Base-by-base conservation (phyloP, 164 flowering plant genomes). In the Amborella trichopoda region DNA sequence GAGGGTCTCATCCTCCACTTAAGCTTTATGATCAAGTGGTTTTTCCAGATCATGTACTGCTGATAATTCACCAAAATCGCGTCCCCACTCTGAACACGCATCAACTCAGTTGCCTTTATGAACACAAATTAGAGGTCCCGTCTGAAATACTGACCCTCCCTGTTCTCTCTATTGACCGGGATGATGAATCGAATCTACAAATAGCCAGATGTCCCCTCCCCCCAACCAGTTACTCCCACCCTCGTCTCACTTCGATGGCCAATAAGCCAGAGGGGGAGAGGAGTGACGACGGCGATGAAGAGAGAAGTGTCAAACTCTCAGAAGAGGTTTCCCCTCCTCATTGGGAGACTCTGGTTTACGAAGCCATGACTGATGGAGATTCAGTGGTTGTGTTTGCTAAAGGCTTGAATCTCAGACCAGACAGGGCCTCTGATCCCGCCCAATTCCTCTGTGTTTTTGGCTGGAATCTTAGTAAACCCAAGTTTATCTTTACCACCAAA, bases 271-370 rank as follows among this genome's bases (percentile, higher is more conserved):
- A n/a, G 2, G 23, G 2, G 9, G 37, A 30, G 6, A 6, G 34
- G 13, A 13, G 34, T 6, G 34, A 30, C 6, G 34, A 13, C 5
- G 44, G 32, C 5, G 61, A 14, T 5, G 37, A 27, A 24, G 43
- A 22, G 13, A 40, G 48, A 49, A 0, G 36, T 33, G 26, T 11
- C 27, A 6, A 8, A 19, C 23, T 1, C 27, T n/a, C 20, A 5
- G 5, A 32, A 45, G n/a, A 25, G 25, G 26, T 60, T 44, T 52
- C 19, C 49, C 55, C 55, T 22, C 70, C 69, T 34, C 63, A 46
- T 57, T 88, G 97, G 97, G 83, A 84, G 21, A 60, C 25, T 21
- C 32, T 84, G 67, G 83, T 60, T 3, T 88, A 88, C 57, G 86
- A 58, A 18, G 91, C 94, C 3, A 67, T 40, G 0, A 12, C 80